Evolutionary conservation across 2,329 filamentous ascomycete genomes (phyloP), one percentile per base, ranked within the genome.

Genomic region (Pestalotiopsis sp.): DNA sequence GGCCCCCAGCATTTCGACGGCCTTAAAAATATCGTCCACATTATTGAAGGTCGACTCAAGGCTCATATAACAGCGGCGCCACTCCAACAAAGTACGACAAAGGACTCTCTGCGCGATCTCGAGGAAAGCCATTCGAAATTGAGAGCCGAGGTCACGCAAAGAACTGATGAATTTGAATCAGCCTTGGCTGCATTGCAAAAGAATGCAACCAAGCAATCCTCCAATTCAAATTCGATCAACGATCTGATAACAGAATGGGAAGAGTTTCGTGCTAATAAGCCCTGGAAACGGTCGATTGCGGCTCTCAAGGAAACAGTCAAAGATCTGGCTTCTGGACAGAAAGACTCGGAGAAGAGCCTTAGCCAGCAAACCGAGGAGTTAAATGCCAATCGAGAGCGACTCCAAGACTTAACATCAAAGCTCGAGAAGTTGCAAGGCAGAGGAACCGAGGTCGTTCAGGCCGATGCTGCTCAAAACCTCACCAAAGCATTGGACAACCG

Each of bases 111-210:
- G 23, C 23, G 25, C 23, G 20, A 59, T 17, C 27, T 59, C 13
- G 27, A 59, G 57, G 27, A 27, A 14, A 23, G 57, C 11, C 57
- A 59, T 3, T 4, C 23, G 14, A 23, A 59, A 7, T 12, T 59
- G n/a, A 59, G 7, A 36, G 11, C 11, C 23, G 57, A 59, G 13
- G 57, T 59, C 7, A 36, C 57, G 23, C n/a, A 27, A 27, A 59
- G 57, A 12, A 62, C 27, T 20, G 25, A 36, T 17, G 59, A 62
- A 12, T 62, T 62, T 23, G 59, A 65, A 65, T 49, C 63, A 38
- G 25, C 63, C 36, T n/a, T 55, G 17, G 17, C 57, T 4, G 12
- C 23, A 20, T 27, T 64, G 11, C 41, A 52, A 23, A 38, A 13
- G n/a, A n/a, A 52, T 12, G 13, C 23, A 4, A 20, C 3, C n/a